These are phyloP conservation scores for Phaeosphaeria sp. DNA, from an alignment of 2,329 filamentous ascomycete species.

Conservation along the genomic window DNA sequence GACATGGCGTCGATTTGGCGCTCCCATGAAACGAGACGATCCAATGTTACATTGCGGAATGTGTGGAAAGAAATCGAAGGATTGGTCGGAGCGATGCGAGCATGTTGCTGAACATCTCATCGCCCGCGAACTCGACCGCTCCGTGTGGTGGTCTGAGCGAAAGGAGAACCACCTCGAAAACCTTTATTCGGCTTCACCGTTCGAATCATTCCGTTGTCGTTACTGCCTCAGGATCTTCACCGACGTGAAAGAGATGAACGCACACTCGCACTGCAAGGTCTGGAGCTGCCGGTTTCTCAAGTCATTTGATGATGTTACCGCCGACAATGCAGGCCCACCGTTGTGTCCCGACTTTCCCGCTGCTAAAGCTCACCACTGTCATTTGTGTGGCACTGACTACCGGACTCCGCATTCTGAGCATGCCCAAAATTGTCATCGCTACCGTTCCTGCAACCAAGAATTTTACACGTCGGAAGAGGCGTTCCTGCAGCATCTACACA, in stretches of 20 bases:
- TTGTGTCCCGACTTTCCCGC: constrained; percentile 42
- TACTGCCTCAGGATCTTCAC: constrained; percentile 44
- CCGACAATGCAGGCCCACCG: constrained; percentile 40
- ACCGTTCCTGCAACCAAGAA: constrained; percentile 42
- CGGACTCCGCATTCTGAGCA: constrained; percentile 40
- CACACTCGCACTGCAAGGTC: constrained; percentile 43
- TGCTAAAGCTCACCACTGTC: constrained; percentile 44
- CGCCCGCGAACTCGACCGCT: constrained; percentile 35
- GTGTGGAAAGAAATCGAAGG: constrained; percentile 39
- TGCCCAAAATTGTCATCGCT: constrained; percentile 41
- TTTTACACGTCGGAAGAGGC: constrained; percentile 42
- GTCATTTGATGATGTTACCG: constrained; percentile 42
- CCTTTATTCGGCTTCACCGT: constrained; percentile 33
- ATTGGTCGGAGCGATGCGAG: constrained; percentile 41
- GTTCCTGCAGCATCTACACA: constrained; percentile 44
- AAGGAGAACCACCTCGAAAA: constrained; percentile 43
- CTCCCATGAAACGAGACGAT: constrained; percentile 43
- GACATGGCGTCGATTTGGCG: constrained; percentile 44
- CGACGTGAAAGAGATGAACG: constrained; percentile 37
- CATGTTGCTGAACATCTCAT: constrained; percentile 43
- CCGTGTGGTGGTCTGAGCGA: constrained; percentile 42
- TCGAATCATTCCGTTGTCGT: constrained; percentile 42
- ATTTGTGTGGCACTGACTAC: constrained; percentile 44
- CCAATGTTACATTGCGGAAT: constrained; percentile 47
- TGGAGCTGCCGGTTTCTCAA: constrained; percentile 45